Evolutionary conservation across 345 rosid genomes (phyloP), one percentile per base, ranked within the genome.

Genomic region (Aethionema arabicum): DNA sequence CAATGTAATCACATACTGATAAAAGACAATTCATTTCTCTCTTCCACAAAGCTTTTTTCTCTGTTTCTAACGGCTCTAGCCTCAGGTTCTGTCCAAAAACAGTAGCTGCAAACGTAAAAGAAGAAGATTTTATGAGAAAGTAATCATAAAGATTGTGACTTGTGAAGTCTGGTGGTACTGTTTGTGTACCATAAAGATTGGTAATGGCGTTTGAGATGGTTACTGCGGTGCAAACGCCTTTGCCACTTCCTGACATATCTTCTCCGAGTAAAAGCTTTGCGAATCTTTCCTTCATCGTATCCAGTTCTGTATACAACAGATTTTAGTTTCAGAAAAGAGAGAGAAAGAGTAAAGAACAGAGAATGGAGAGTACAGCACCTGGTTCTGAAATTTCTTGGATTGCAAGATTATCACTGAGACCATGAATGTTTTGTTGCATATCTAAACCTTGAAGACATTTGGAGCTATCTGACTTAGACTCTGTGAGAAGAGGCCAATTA

Each of bases 201-300:
- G 98, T 89, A 21, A 92, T 81, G 70, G 98, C 67, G 69, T 92
- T 92, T 37, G 96, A 92, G 82, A 92, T 88, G 15, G 98, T 80
- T 10, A 82, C 78, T 2, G 98, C 93, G 7, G 98, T 85, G 70
- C 86, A 85, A 56, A 86, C 98, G 47, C 98, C 96, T 86, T 87
- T 85, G 11, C 98, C 98, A 59, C 88, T 69, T 52, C 96, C 96
- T 27, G 98, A 92, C 98, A 92, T 92, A 75, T 92, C 98, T 76
- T 91, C 96, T 13, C 98, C 98, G 2, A 89, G 83, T 74, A 92
- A 66, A 64, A 92, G 87, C 79, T 92, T 92, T 30, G 95, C 79
- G 37, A 87, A 89, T 74, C 93, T 87, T 66, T 92, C 98, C 75
- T 77, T 92, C 98, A 89, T 92, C 75, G 76, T 65, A 56, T 88